These are phyloP conservation scores for Blastocystis sp. DNA, from an alignment of 352 stramenopile genomes.

Conservation along the genomic window DNA sequence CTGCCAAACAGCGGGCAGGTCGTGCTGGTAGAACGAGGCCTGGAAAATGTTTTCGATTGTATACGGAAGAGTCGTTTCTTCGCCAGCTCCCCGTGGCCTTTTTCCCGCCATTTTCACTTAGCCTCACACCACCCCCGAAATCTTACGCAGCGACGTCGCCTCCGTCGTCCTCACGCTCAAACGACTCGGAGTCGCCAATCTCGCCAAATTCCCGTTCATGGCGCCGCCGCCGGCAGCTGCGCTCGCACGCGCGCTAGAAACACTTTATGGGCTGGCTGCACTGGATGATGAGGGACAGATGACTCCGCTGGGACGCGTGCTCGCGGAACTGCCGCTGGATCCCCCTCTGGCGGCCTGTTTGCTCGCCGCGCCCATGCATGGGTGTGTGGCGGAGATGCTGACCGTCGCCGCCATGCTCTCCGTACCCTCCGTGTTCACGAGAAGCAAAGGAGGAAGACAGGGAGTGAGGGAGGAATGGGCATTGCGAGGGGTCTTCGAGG, in stretches of 20 bases:
- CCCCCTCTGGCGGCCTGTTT: conserved; percentile 93
- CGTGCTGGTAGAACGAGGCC: conserved; percentile 84
- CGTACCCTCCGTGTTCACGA: conserved; percentile 83
- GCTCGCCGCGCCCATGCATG: conserved; percentile 82
- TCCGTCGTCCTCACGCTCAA: conserved; percentile 91
- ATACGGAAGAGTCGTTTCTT: conserved; percentile 91
- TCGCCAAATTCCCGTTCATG: conserved; percentile 82
- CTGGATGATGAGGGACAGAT: conserved; percentile 91
- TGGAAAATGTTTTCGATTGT: conserved; percentile 94
- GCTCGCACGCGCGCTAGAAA: conserved; percentile 90
- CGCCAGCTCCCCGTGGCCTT: conserved; percentile 78
- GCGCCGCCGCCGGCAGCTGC: conserved; percentile 92
- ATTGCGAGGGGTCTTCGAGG: neutral
- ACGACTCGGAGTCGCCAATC: conserved; percentile 72
- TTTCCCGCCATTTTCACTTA: neutral
- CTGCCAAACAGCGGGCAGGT: conserved; percentile 75
- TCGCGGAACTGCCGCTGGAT: conserved; percentile 89
- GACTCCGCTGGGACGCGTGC: conserved; percentile 77
- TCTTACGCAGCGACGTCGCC: conserved; percentile 86
- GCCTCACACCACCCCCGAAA: conserved; percentile 95
- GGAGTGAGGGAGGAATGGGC: neutral
- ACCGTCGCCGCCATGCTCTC: conserved; percentile 92
- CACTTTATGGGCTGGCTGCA: conserved; percentile 91
- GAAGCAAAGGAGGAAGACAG: conserved; percentile 71
- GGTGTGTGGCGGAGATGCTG: conserved; percentile 72